Conservation (phyloP, 179 eudicot species). For the Gypsophila paniculata region DNA sequence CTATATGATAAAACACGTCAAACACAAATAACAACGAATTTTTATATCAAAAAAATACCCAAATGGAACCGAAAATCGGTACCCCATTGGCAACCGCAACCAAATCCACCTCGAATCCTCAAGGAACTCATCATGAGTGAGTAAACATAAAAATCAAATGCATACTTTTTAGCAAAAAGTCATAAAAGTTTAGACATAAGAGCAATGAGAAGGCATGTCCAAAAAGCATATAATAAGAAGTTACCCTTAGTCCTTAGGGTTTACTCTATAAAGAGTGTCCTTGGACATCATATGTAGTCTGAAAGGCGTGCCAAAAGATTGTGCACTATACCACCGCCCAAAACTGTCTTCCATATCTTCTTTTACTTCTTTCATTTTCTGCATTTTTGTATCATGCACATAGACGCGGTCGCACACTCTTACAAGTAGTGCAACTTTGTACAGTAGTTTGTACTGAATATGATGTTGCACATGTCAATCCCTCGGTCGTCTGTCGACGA, state of each 20-base stretch:
- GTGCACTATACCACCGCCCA: constrained; percentile 24
- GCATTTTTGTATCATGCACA: not conserved
- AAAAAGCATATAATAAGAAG: constrained; percentile 1
- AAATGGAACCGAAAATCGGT: not conserved
- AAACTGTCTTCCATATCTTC: constrained; percentile 12
- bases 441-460: too few relatives aligned
- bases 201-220: constrained; percentile 31
- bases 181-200: not conserved
- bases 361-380: not conserved
- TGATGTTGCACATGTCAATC: too few relatives aligned
- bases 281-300: not conserved
- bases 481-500: too few relatives aligned
- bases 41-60: too few relatives aligned
- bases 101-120: constrained; percentile 18
- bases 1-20: too few relatives aligned
- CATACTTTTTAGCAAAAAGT: constrained; percentile 15
- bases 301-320: constrained; percentile 24
- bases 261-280: not conserved
- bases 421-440: too few relatives aligned
- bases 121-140: not conserved
- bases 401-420: too few relatives aligned
- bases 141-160: not conserved
- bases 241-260: not conserved
- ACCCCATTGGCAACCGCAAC: not conserved
- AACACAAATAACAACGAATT: too few relatives aligned